Base-by-base conservation (phyloP, 352 stramenopile genomes). In the Pythium biforme region DNA sequence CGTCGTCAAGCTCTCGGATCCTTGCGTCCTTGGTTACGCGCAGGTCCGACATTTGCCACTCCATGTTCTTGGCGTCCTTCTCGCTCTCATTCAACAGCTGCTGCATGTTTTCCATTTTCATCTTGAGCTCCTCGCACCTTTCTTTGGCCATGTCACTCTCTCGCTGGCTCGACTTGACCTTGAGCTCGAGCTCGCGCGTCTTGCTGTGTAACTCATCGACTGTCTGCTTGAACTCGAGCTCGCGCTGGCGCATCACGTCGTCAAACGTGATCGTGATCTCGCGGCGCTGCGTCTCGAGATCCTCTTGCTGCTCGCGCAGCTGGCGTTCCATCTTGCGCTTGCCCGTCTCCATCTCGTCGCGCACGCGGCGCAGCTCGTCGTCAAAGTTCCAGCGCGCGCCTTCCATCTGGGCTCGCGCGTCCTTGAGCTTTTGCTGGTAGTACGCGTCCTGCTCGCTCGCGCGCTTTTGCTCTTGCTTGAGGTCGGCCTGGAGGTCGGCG, bases 211-310 rank as follows among this genome's bases (percentile, higher is more conserved):
- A 23, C 25, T 87, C 70, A 10, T 92, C 80, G 12, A 73, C 57
- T 20, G 60, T 49, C 15, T 56, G 55, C 50, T 87, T 79, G 47
- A 87, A 87, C 69, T 92, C 82, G 12, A 40, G 40, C 67, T 91
- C 83, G 10, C 81, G 70, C 64, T 85, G 65, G 15, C 85, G 74
- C 75, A 89, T 78, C 23, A 88, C 59, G n/a, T 93, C 83, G 65
- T 95, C 86, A 50, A 92, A 90, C 15, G 83, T 83, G 48, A 86
- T 70, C 20, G 73, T 88, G 37, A 90, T 70, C 49, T 94, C 87
- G 53, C 82, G 75, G 2, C 86, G 81, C 52, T 94, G 76, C 0
- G 69, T 79, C 49, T 94, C 83, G 22, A 90, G 49, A 22, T 92
- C 81, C n/a, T 94, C 83, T 9, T 94, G 79, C 48, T 93, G 83